A percentile compares a stretch with the other conserved stretches of the same genome.
Conservation (phyloP, 2,329 filamentous ascomycete species). For the Penicillium concentricum region DNA sequence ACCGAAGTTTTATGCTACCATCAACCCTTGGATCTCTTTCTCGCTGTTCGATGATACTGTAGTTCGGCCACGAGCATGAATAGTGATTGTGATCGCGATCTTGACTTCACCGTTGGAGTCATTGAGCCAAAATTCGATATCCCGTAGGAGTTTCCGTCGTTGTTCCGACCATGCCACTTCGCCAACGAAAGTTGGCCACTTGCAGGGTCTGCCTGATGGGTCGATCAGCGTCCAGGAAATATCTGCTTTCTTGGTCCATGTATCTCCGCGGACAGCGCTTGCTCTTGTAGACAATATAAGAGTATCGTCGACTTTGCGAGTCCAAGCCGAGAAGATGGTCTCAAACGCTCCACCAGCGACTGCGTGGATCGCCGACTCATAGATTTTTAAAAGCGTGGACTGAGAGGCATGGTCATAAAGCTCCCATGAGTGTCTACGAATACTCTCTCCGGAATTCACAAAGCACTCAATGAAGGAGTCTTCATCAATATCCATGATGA, state of each 20-base stretch:
- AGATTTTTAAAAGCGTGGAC: conserved; percentile 1
- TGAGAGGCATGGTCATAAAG: conserved; percentile 4
- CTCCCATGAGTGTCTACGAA: conserved; percentile 3
- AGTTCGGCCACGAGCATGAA: too few species aligned
- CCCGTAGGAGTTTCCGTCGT: conserved; percentile 1
- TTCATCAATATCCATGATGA: conserved; percentile 8
- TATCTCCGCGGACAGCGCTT: not conserved
- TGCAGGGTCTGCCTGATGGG: not conserved
- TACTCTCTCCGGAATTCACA: conserved; percentile 1
- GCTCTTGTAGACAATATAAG: not conserved
- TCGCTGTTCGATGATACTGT: too few species aligned
- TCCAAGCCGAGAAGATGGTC: conserved; percentile 5
- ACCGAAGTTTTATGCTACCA: too few species aligned
- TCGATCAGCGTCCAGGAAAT: too few species aligned
- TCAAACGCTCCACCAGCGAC: not conserved
- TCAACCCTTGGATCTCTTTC: too few species aligned
- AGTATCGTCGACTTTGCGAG: not conserved
- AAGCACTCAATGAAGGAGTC: conserved; percentile 11
- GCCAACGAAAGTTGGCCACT: conserved; percentile 12
- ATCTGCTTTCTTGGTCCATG: not conserved
- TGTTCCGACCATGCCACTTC: conserved; percentile 3
- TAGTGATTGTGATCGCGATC: not conserved
- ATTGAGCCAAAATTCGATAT: conserved; percentile 8
- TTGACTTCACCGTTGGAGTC: conserved; percentile 4
- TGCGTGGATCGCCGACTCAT: not conserved